Conservation (phyloP, 2,329 filamentous ascomycete species). For the Trichoderma koningiopsis region DNA sequence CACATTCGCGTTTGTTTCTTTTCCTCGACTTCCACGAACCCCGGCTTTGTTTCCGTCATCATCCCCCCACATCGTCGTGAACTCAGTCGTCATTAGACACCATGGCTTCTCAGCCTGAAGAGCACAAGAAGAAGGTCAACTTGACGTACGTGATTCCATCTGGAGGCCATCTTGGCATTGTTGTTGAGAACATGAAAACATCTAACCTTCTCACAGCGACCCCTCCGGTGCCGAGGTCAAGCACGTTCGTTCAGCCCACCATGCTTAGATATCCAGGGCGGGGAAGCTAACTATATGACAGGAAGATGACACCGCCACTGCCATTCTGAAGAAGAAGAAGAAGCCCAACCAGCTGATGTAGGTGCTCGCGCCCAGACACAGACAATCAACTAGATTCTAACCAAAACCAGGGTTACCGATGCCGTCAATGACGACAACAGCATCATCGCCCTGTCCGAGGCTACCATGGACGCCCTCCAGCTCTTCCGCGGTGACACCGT, state of each 20-base stretch:
- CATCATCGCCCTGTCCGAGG: slow-evolving; percentile 96
- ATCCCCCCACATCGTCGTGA: slow-evolving; percentile 25
- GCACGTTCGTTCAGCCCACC: slow-evolving; percentile 60
- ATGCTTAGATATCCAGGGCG: slow-evolving; percentile 26
- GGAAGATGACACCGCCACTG: slow-evolving; percentile 90
- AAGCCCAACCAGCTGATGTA: slow-evolving; percentile 99
- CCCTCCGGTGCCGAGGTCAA: slow-evolving; percentile 85
- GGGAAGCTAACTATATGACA: slow-evolving; percentile 45
- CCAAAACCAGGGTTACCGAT: slow-evolving; percentile 81
- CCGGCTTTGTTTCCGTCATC: slow-evolving; percentile 32
- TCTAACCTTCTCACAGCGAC: slow-evolving; percentile 64
- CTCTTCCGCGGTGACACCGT: slow-evolving; percentile 99
- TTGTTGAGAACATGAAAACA: slow-evolving; percentile 22
- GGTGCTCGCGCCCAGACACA: slow-evolving; percentile 37
- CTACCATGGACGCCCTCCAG: slow-evolving; percentile 97
- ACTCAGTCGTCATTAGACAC: slow-evolving; percentile 43
- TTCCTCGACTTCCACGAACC: slow-evolving; percentile 18
- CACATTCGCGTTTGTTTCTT: slow-evolving; percentile 1
- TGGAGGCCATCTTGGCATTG: neutral
- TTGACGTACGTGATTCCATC: slow-evolving; percentile 62
- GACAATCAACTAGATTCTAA: slow-evolving; percentile 29
- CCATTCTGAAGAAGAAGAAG: slow-evolving; percentile 99
- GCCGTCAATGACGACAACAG: slow-evolving; percentile 99
- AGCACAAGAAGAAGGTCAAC: slow-evolving; percentile 82
- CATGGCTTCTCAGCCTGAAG: slow-evolving; percentile 70